A percentile compares a stretch with the other conserved stretches of the same genome.
Evolutionary conservation across 495 filamentous ascomycete species (phyloP).

Genomic region (Sordaria brevicollis): DNA sequence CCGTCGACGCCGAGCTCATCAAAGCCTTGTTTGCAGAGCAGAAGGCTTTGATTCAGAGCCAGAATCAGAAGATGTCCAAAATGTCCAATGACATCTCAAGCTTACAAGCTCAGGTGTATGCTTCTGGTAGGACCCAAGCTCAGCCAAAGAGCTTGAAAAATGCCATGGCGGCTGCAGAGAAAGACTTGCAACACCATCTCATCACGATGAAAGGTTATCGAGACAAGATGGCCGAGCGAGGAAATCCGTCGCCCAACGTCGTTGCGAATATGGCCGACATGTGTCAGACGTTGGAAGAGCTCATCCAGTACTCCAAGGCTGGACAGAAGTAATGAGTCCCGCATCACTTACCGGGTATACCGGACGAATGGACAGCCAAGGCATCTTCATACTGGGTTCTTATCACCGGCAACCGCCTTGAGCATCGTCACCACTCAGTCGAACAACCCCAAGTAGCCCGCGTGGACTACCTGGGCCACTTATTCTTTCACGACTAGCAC

Average conservation of each 20-base stretch:
- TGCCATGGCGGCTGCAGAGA: conserved; percentile 13
- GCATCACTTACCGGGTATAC: neutral
- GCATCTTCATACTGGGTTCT: neutral
- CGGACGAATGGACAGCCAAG: neutral
- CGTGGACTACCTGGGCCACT: neutral
- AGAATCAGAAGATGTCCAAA: conserved; percentile 1
- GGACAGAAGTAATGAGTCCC: neutral
- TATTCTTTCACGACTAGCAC: neutral
- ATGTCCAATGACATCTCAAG: neutral
- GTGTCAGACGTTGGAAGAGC: neutral
- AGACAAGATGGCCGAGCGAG: neutral
- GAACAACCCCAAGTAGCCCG: neutral
- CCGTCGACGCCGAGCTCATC: neutral
- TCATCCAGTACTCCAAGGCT: neutral
- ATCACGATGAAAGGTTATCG: conserved; percentile 1
- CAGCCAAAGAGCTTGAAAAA: conserved; percentile 10
- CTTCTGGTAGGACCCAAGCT: neutral
- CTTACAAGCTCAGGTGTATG: neutral
- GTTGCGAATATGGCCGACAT: neutral
- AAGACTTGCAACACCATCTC: conserved; percentile 9
- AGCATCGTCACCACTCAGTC: neutral
- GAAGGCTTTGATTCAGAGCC: conserved; percentile 3
- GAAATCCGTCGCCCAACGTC: neutral
- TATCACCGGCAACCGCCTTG: neutral
- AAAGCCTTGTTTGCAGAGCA: neutral